Evolutionary conservation across 371 early-diverging fungal species (phyloP), one percentile per base, ranked within the genome.

Genomic region (Circinella minor): DNA sequence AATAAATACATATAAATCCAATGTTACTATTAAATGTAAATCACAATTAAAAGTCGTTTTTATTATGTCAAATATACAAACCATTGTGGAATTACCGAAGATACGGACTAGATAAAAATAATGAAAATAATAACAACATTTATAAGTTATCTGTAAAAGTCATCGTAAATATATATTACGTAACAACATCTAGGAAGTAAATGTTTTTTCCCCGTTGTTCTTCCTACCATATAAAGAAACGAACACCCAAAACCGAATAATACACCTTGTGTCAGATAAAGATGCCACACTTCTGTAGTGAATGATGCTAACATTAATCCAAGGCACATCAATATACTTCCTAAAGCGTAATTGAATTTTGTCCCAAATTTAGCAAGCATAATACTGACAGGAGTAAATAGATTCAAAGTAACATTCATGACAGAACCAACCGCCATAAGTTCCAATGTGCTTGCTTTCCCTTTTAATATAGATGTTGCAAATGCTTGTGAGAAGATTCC

Each of bases 361-460:
- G 80, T 77, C 8, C 89, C 89, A 47, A 83, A 73, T 1, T 74
- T 55, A 14, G 71, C 74, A 36, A 86, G 64, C 0, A 85, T 63
- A 3, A 81, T 79, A 39, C 82, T 73, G 43, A 84, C 69, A 9
- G 86, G 86, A 0, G 85, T 76, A 4, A 81, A 74, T 0, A 83
- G 3, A 70, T 86, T 83, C 4, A 87, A 74, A 7, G 78, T 74
- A 43, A 81, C 76, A 65, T 85, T 71, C 6, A 78, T 46, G 8
- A 80, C 60, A 3, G 85, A 79, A 0, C 88, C 88, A n/a, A 87
- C 77, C 68, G 84, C 81, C 77, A 86, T 80, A 3, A 87, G 67
- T 46, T 84, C 71, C 18, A 83, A 69, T 1, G 80, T 80, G 7
- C 75, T 74, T 17, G 84, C 76, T 47, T 77, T 68, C 36, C 77